These are phyloP conservation scores for Lumnitzera racemosa DNA, from an alignment of 345 rosid genomes.

Conservation along the genomic window DNA sequence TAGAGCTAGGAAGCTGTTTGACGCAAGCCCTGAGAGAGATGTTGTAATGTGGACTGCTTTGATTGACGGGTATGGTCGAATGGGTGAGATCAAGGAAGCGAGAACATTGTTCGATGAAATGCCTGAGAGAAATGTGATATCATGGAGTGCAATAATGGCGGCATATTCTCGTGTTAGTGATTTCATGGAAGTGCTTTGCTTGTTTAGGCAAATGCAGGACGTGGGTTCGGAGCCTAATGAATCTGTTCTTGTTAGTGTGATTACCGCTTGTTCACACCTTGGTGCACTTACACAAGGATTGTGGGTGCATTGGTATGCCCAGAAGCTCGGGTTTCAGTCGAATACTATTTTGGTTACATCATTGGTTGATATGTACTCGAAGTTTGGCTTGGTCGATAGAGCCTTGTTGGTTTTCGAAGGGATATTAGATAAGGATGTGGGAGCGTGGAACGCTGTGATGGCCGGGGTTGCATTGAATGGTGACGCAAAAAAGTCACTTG, in stretches of 20 bases:
- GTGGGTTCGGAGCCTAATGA: conserved; percentile 19
- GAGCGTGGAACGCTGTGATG: conserved; percentile 35
- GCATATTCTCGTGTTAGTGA: conserved; percentile 28
- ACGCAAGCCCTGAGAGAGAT: conserved; percentile 16
- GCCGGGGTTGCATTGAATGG: conserved; percentile 27
- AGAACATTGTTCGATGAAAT: conserved; percentile 25
- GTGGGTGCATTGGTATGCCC: conserved; percentile 29
- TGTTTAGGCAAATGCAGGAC: conserved; percentile 26
- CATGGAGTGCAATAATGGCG: conserved; percentile 32
- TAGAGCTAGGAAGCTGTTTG: conserved; percentile 23
- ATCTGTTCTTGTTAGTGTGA: conserved; percentile 26
- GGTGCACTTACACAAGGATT: conserved; percentile 26
- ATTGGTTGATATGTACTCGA: conserved; percentile 30
- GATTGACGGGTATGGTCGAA: conserved; percentile 24
- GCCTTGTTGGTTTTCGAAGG: conserved; percentile 22
- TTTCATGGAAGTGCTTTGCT: conserved; percentile 25
- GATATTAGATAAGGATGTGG: conserved; percentile 20
- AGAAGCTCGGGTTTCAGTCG: conserved; percentile 9
- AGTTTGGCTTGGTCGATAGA: conserved; percentile 19
- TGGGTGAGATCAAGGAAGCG: conserved; percentile 19
- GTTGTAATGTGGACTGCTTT: conserved; percentile 27
- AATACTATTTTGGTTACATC: conserved; percentile 27
- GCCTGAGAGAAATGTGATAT: conserved; percentile 24
- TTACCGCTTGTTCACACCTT: conserved; percentile 31
- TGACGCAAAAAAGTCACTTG: conserved; percentile 20